Evolutionary conservation across 2,329 filamentous ascomycete species (phyloP), one percentile per base, ranked within the genome.

Genomic region (Coccinonectria pachysandricola): DNA sequence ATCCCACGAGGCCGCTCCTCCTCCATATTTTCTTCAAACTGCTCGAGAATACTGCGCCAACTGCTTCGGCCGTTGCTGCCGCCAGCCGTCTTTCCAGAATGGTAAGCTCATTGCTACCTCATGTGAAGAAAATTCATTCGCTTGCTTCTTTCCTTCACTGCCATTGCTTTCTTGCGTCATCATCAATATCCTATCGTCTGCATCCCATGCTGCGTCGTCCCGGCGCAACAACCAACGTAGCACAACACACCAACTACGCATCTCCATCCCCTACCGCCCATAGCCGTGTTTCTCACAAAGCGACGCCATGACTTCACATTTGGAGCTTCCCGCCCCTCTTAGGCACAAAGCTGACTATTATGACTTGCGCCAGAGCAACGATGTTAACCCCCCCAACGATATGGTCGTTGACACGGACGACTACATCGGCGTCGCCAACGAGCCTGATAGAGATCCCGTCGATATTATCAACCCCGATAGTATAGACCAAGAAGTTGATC

Each of bases 351-450:
- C 51, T 56, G 34, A 56, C 48, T 26, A 26, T 19, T 21, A 25
- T 22, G 18, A 26, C 27, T 24, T 21, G 24, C 34, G 32, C 7
- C 50, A 71, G 63, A 65, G 60, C 46, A 65, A 65, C 54, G 65
- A 66, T 47, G 57, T 68, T 28, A 62, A 66, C 36, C 70, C 68
- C 26, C 68, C 66, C 9, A 71, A 64, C 50, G 64, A 69, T 43
- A 68, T 71, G 66, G 54, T 67, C 48, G 53, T 71, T 42, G 68
- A 71, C 41, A 58, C 62, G 15, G 64, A 65, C 46, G 68, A 72
- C 42, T 68, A 68, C 29, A 59, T 68, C 42, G 60, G 66, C 46
- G 59, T 60, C 39, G 51, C 60, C 35, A 57, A 62, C 44, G 55
- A 59, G 28, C 48, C 54, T 33, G 69, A 72, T 38, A 63, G 61